Evolutionary conservation across 306 rosid species (phyloP).

Genomic region (Vicia sativa): DNA sequence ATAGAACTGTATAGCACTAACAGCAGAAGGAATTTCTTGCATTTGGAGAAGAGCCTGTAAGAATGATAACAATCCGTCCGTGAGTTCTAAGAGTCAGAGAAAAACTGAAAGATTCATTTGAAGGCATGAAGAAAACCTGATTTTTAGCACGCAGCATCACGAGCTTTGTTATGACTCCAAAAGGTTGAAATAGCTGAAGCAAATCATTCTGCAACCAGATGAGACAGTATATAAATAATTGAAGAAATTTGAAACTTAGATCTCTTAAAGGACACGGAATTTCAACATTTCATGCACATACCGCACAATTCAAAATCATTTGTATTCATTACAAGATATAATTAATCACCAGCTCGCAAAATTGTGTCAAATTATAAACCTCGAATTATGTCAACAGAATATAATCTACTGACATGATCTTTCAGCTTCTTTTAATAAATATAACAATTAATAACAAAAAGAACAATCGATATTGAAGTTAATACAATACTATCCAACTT

Average conservation of each 20-base stretch:
- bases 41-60: slow-evolving; percentile 94
- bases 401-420: background rate
- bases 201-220: slow-evolving; percentile 77
- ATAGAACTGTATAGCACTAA: slow-evolving; percentile 80
- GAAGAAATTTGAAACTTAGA: too few relatives aligned
- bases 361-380: too few relatives aligned
- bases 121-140: slow-evolving; percentile 64
- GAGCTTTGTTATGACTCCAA: slow-evolving; percentile 97
- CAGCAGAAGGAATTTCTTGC: slow-evolving; percentile 92
- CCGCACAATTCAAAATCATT: slow-evolving; percentile 1
- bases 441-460: slow-evolving; percentile 16
- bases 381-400: slow-evolving; percentile 3
- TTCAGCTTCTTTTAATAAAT: slow-evolving; percentile 19
- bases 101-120: slow-evolving; percentile 9
- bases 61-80: slow-evolving; percentile 15
- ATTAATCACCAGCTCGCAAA: background rate
- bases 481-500: background rate
- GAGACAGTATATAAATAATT: background rate
- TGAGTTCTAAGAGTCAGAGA: slow-evolving; percentile 17
- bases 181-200: slow-evolving; percentile 96
- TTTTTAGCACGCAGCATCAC: slow-evolving; percentile 99
- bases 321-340: background rate
- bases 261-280: background rate
- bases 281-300: background rate
- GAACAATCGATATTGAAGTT: too few relatives aligned